Conservation (phyloP, 352 stramenopile genomes). For the Phytopythium mirpurense region DNA sequence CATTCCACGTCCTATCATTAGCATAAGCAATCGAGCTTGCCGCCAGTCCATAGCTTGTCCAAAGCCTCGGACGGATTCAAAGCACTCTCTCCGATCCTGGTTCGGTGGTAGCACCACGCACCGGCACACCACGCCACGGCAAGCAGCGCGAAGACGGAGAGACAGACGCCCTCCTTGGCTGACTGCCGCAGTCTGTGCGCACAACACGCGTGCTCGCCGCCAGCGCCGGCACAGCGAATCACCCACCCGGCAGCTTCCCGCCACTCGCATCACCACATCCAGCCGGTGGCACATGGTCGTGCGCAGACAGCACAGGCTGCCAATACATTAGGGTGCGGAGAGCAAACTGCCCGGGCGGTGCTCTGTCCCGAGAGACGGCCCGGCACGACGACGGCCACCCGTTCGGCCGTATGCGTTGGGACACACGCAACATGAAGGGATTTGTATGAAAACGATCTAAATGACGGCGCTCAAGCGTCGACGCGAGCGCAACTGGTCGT, state of each 20-base stretch:
- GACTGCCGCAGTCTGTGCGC: background rate
- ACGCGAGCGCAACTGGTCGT: too few species aligned
- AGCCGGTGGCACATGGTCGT: background rate
- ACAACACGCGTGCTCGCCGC: background rate
- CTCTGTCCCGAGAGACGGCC: background rate
- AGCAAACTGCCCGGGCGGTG: background rate
- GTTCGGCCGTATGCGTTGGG: background rate
- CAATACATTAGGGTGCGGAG: background rate
- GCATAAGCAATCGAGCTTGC: too few species aligned
- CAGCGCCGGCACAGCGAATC: background rate
- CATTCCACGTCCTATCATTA: too few species aligned
- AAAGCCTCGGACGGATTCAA: too few species aligned
- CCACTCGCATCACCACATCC: background rate
- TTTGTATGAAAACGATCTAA: too few species aligned
- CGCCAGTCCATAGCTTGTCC: too few species aligned
- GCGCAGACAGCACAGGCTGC: background rate
- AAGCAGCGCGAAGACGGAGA: too few species aligned
- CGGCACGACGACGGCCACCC: background rate
- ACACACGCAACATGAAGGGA: background rate
- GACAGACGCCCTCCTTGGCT: too few species aligned
- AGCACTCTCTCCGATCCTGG: too few species aligned
- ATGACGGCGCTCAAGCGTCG: too few species aligned
- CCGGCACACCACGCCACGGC: too few species aligned
- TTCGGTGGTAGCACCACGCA: too few species aligned
- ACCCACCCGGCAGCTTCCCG: background rate